These are phyloP conservation scores for Juncus effusus DNA, from an alignment of 176 grass and related monocot species.

Conservation along the genomic window DNA sequence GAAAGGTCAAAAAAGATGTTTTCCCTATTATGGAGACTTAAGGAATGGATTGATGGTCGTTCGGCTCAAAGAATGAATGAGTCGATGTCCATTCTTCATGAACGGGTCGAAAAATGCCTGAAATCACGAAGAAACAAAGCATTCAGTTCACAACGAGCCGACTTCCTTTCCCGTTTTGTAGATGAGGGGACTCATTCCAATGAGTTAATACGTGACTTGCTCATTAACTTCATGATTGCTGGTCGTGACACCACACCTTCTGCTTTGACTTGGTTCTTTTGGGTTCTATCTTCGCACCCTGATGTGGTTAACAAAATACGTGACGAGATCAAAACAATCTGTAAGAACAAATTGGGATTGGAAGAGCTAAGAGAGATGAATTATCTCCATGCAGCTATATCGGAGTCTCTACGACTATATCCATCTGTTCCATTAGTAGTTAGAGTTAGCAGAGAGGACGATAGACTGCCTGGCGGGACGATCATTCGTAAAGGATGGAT, in stretches of 20 bases:
- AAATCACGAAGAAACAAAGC: not conserved
- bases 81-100: not conserved
- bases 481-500: constrained; percentile 16
- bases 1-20: not conserved
- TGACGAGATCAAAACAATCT: constrained; percentile 25
- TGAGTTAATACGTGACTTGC: constrained; percentile 21
- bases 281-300: constrained; percentile 26
- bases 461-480: constrained; percentile 28
- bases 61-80: not conserved
- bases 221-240: constrained; percentile 33
- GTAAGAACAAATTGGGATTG: constrained; percentile 24
- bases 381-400: constrained; percentile 53
- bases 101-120: not conserved
- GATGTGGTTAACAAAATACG: constrained; percentile 21
- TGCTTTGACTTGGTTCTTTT: constrained; percentile 39
- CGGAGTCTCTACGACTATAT: constrained; percentile 50
- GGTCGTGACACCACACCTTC: constrained; percentile 35
- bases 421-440: constrained; percentile 28
- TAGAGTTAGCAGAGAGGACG: constrained; percentile 18
- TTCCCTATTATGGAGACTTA: not conserved
- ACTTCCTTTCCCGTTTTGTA: constrained; percentile 34
- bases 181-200: constrained; percentile 27
- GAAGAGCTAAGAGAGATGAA: constrained; percentile 39
- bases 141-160: not conserved
- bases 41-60: not conserved